Base-by-base conservation (phyloP, 2,329 filamentous ascomycete genomes). In the Canariomyces notabilis region DNA sequence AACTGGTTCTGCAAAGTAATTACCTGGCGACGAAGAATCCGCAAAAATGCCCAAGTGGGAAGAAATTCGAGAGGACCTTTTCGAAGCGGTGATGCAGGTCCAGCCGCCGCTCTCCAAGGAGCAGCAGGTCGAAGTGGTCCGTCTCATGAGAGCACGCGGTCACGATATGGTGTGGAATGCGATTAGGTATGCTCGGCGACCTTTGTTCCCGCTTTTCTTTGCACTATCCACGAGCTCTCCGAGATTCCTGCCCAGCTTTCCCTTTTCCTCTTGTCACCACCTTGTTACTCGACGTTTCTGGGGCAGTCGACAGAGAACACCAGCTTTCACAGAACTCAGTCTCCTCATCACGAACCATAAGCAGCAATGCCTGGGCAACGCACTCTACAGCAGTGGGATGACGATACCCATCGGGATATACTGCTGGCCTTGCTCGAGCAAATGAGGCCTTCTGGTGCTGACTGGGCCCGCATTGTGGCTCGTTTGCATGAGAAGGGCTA, bases 371-470 rank as follows among this genome's bases (percentile, higher is more conserved):
- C 44, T 8, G 37, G 31, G 26, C 20, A 41, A 18, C 48, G 56
- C 19, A 38, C 21, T 23, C 44, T 50, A 21, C 53, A 57, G 53
- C 64, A 59, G 26, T 77, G 73, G 72, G 66, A 66, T 21, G 56
- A 49, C 5, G 59, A 61, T 7, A 63, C 67, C 15, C 71, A 76
- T 37, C 60, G 70, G 48, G 69, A 71, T 33, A 67, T 76, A 34
- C 62, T 77, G 29, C 46, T 68, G 6, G 65, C 64, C 21, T 48
- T 75, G 19, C 57, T 70, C n/a, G 61, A 65, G 20, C 58, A 65
- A 6, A 52, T 68, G 44, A 65, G 61, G 31, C 63, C 68, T 2
- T 58, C 51, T 2, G 32, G 51, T 0, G 56, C 56, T 1, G 61
- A 69, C 9, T 67, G 64, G 41, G 49, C 50, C 1, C 40, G 31